Evolutionary conservation across 2,329 filamentous ascomycete genomes (phyloP).

Genomic region (Domatiomyces catenatus): DNA sequence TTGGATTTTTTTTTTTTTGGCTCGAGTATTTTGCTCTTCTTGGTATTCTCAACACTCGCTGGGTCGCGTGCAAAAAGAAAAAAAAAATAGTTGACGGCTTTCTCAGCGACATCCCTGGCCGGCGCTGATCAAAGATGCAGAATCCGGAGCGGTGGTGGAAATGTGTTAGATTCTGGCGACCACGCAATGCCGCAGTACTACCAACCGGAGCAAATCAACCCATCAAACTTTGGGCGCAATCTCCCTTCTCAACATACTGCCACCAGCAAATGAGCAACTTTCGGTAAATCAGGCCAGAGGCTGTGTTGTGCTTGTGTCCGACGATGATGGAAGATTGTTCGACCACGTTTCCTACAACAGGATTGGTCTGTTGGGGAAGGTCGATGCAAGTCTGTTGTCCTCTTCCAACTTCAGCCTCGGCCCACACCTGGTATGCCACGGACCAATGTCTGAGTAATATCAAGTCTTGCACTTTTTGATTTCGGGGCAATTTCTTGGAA

Average conservation of each 20-base stretch:
- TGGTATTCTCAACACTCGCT: not conserved
- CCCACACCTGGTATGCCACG: conserved; percentile 42
- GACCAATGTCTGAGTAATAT: too few species aligned
- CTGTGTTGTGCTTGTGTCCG: not conserved
- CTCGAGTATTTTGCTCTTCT: not conserved
- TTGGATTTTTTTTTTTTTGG: not conserved
- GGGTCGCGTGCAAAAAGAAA: not conserved
- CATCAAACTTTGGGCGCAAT: conserved; percentile 61
- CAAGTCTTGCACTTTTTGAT: not conserved
- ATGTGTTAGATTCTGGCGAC: conserved; percentile 84
- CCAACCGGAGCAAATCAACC: conserved; percentile 66
- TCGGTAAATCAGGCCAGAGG: conserved; percentile 38
- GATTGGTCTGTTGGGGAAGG: not conserved
- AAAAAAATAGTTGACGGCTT: not conserved
- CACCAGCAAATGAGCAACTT: conserved; percentile 55
- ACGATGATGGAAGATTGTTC: not conserved
- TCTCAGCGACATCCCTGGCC: not conserved
- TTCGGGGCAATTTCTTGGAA: not conserved
- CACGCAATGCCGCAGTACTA: conserved; percentile 59
- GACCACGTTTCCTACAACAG: not conserved
- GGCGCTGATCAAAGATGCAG: conserved; percentile 15
- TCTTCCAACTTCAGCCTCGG: not conserved
- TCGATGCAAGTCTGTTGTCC: not conserved
- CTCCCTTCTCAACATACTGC: conserved; percentile 35
- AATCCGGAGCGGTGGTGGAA: conserved; percentile 44